phyloP scores from a whole-genome alignment of 192 early-diverging fungal species.

The Backusella tarrabulga region DNA sequence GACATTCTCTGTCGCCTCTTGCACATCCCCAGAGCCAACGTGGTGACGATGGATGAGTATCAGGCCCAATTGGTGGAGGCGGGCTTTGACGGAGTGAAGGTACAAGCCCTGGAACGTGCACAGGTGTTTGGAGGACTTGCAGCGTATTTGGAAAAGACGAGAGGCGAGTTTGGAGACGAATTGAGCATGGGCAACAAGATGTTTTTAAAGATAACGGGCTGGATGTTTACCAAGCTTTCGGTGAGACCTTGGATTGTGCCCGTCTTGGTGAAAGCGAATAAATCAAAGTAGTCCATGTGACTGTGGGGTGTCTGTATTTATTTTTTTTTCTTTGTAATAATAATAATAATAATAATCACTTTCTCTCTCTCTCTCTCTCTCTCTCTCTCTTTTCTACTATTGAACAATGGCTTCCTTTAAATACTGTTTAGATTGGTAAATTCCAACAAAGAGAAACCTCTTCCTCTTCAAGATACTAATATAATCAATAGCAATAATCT shows the following conservation, averaged over 20 bases:
- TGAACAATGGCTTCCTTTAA: slow-evolving; percentile 48
- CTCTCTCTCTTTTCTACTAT: not conserved
- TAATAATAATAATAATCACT: too few species aligned
- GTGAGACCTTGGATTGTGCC: slow-evolving; percentile 15
- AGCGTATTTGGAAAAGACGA: slow-evolving; percentile 22
- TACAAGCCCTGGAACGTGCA: slow-evolving; percentile 30
- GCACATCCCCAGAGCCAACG: slow-evolving; percentile 40
- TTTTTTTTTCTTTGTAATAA: not conserved
- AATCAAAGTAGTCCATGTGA: not conserved
- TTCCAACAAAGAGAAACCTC: too few species aligned
- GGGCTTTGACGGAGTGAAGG: slow-evolving; percentile 42
- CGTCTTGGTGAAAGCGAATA: slow-evolving; percentile 20
- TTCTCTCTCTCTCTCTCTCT: not conserved
- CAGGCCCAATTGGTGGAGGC: slow-evolving; percentile 30
- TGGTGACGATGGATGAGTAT: slow-evolving; percentile 40
- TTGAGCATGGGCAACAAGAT: not conserved
- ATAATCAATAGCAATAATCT: slow-evolving; percentile 64
- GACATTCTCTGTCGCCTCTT: slow-evolving; percentile 21
- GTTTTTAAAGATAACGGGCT: not conserved
- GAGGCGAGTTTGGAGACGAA: not conserved
- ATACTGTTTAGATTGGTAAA: slow-evolving; percentile 54
- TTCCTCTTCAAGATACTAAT: not conserved
- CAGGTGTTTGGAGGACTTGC: slow-evolving; percentile 47
- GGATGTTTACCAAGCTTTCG: slow-evolving; percentile 10
- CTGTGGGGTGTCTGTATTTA: not conserved